Conservation (phyloP, 2,329 filamentous ascomycete genomes). For the Didymella lethalis region DNA sequence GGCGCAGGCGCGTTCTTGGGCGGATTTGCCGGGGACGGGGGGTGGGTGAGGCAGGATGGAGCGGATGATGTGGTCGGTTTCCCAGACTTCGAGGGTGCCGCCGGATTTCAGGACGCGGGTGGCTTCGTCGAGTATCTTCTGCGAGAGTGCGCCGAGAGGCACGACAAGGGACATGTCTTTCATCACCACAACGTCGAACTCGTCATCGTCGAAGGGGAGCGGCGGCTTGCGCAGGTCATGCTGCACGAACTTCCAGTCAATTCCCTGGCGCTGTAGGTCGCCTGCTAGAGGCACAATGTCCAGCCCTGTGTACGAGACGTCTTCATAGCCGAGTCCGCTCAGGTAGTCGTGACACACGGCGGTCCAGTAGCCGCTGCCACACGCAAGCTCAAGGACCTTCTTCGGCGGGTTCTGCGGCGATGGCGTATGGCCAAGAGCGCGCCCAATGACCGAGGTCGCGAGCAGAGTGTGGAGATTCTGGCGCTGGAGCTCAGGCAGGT, state of each 20-base stretch:
- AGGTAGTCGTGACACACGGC: constrained; percentile 86
- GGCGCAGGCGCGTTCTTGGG: constrained; percentile 70
- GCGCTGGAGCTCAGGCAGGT: constrained; percentile 85
- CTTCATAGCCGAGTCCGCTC: constrained; percentile 69
- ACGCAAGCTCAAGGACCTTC: constrained; percentile 81
- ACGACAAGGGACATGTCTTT: constrained; percentile 82
- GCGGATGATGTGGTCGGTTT: constrained; percentile 83
- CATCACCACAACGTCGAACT: constrained; percentile 88
- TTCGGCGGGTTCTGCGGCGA: constrained; percentile 73
- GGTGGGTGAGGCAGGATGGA: constrained; percentile 82
- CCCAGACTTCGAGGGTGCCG: constrained; percentile 87
- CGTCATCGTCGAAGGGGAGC: constrained; percentile 78
- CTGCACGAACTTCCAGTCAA: constrained; percentile 88
- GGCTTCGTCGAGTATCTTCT: constrained; percentile 72
- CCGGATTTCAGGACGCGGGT: constrained; percentile 78
- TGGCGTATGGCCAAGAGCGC: constrained; percentile 76
- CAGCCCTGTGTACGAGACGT: constrained; percentile 80
- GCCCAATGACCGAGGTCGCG: constrained; percentile 80
- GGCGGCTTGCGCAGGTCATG: constrained; percentile 80
- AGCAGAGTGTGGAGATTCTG: constrained; percentile 86
- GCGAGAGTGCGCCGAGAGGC: constrained; percentile 63
- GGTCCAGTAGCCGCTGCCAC: constrained; percentile 89
- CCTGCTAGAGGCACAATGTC: constrained; percentile 79
- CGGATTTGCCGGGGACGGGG: constrained; percentile 63
- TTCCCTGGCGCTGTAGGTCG: constrained; percentile 71